These are phyloP conservation scores for Colletotrichum liaoningense DNA, from an alignment of 2,329 filamentous ascomycete species.

Conservation along the genomic window DNA sequence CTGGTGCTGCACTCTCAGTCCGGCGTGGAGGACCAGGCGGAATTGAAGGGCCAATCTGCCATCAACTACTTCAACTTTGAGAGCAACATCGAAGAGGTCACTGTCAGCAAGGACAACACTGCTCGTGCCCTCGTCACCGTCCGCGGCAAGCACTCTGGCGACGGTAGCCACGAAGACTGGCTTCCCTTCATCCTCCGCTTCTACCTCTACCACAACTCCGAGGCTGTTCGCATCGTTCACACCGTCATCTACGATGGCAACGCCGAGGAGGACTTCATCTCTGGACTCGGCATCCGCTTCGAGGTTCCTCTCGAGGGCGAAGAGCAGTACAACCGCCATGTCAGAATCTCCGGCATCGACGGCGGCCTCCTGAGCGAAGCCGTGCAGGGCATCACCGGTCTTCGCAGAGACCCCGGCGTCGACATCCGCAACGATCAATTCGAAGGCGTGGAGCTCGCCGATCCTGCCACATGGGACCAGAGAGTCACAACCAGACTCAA, in stretches of 20 bases:
- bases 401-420: constrained; percentile 64
- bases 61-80: constrained; percentile 58
- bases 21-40: constrained; percentile 54
- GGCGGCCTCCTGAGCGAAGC: constrained; percentile 68
- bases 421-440: constrained; percentile 62
- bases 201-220: constrained; percentile 68
- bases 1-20: constrained; percentile 65
- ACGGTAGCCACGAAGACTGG: constrained; percentile 56
- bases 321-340: constrained; percentile 68
- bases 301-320: constrained; percentile 64
- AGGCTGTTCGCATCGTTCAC: constrained; percentile 65
- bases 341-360: constrained; percentile 65
- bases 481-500: constrained; percentile 58
- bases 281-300: constrained; percentile 66
- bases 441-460: constrained; percentile 56
- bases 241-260: constrained; percentile 67
- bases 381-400: constrained; percentile 69
- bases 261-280: constrained; percentile 61
- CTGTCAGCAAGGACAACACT: constrained; percentile 55
- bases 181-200: constrained; percentile 67
- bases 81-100: constrained; percentile 62
- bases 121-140: constrained; percentile 61
- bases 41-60: constrained; percentile 45
- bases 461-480: constrained; percentile 58
- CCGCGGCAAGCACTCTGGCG: constrained; percentile 49